Evolutionary conservation across 306 rosid species (phyloP), one percentile per base, ranked within the genome.

Genomic region (Gleditsia sinensis): DNA sequence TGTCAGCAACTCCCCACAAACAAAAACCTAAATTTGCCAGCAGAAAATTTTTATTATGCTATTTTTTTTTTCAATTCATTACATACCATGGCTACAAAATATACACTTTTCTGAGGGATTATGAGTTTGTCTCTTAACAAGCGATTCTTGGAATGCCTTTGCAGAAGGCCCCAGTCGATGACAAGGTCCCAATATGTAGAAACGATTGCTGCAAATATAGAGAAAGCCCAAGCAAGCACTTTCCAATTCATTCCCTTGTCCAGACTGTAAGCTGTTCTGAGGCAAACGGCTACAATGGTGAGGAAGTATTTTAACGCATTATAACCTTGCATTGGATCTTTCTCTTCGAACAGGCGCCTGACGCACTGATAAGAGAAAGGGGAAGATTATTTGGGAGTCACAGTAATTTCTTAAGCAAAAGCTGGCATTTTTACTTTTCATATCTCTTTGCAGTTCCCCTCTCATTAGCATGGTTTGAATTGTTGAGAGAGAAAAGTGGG

Each of bases 101-200:
- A 87, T 9, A 89, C 90, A 55, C 83, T 71, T 13, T 71, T 83
- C 28, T 76, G 64, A 51, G 87, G 84, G 71, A 87, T 9, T 16
- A 86, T 32, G 70, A 91, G 94, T 75, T 91, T 91, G 73, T 88
- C 94, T 74, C 94, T 83, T 66, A 88, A 82, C 91, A 87, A 85
- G 33, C 85, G 86, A 73, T 91, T 91, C 80, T 77, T 85, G 1
- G 90, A 88, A 23, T 69, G 46, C 11, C 83, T 81, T 43, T 88
- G 89, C 21, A 88, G 79, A 36, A 91, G 96, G 33, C 92, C 94
- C 94, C 96, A 90, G 66, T 90, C 96, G 3, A 83, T 65, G 43
- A 82, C 81, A 56, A 91, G 77, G 80, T 91, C 92, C 97, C 94
- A 91, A 24, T 88, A 91, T 10, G 88, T 88, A 32, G 87, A 49